These are phyloP conservation scores for Ambispora gerdemannii DNA, from an alignment of 192 early-diverging fungal genomes.

Conservation along the genomic window DNA sequence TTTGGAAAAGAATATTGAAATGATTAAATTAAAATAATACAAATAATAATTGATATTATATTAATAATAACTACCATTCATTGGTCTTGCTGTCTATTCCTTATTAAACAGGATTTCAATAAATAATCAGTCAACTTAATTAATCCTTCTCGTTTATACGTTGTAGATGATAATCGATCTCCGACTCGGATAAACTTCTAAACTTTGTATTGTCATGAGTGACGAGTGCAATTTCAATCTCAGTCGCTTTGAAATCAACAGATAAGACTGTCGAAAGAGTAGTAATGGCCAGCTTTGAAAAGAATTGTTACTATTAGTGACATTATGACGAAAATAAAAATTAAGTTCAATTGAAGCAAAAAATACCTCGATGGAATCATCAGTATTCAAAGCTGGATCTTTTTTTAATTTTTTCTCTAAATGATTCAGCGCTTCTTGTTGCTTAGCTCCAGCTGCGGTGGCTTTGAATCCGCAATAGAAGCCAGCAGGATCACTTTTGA, in stretches of 20 bases:
- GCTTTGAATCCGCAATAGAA: conserved; percentile 98
- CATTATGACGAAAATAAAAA: no score
- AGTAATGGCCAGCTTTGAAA: conserved; percentile 79
- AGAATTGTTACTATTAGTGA: no score
- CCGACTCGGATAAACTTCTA: conserved; percentile 66
- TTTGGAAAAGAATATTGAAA: conserved; percentile 17
- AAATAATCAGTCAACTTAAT: conserved; percentile 3
- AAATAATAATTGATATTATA: no score
- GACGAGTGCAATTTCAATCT: conserved; percentile 93
- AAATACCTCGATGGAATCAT: conserved; percentile 89
- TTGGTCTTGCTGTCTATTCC: no score
- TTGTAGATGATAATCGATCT: conserved; percentile 88
- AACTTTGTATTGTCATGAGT: conserved; percentile 72
- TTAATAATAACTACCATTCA: no score
- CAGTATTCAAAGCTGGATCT: conserved; percentile 68
- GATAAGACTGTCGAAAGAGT: conserved; percentile 89
- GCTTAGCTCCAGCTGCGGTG: conserved; percentile 92
- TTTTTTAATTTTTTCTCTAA: conserved; percentile 99
- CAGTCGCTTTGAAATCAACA: conserved; percentile 93
- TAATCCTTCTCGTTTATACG: conserved; percentile 86
- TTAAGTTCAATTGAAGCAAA: no score
- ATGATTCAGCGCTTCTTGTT: conserved; percentile 92
- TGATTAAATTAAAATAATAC: background rate
- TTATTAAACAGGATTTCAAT: no score
- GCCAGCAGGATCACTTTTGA: conserved; percentile 97